These are phyloP conservation scores for Schwanniomyces polymorphus DNA, from an alignment of 805 yeast species.

Conservation along the genomic window DNA sequence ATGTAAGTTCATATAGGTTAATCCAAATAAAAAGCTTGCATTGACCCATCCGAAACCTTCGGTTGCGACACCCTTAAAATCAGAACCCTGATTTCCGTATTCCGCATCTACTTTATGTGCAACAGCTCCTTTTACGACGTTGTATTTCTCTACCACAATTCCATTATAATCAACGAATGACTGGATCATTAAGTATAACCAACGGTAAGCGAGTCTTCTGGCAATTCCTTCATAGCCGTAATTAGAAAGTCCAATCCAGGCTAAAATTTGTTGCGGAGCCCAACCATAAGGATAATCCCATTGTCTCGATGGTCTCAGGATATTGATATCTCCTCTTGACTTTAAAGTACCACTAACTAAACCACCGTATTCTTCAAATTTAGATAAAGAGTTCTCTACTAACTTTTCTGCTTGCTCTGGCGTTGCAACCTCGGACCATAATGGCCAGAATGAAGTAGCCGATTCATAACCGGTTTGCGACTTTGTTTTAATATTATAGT, in stretches of 20 bases:
- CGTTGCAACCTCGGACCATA: constrained; percentile 77
- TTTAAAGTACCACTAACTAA: constrained; percentile 77
- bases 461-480: constrained; percentile 69
- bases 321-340: constrained; percentile 69
- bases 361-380: constrained; percentile 87
- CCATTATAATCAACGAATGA: constrained; percentile 93
- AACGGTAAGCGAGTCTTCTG: constrained; percentile 73
- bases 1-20: constrained; percentile 61
- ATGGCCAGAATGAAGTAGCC: constrained; percentile 89
- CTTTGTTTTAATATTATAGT: constrained; percentile 66
- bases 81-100: constrained; percentile 95
- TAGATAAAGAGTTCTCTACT: constrained; percentile 56
- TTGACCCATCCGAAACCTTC: constrained; percentile 99
- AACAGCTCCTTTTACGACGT: constrained; percentile 77
- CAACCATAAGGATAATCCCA: constrained; percentile 99
- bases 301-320: constrained; percentile 82
- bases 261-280: constrained; percentile 97
- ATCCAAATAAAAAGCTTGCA: constrained; percentile 76
- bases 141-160: constrained; percentile 92
- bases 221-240: constrained; percentile 71
- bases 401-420: constrained; percentile 66
- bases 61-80: constrained; percentile 86
- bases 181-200: constrained; percentile 87
- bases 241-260: constrained; percentile 81
- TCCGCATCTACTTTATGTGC: constrained; percentile 95